phyloP scores from a whole-genome alignment of 108 stramenopile species.

The Fragilaria crotonensis region DNA sequence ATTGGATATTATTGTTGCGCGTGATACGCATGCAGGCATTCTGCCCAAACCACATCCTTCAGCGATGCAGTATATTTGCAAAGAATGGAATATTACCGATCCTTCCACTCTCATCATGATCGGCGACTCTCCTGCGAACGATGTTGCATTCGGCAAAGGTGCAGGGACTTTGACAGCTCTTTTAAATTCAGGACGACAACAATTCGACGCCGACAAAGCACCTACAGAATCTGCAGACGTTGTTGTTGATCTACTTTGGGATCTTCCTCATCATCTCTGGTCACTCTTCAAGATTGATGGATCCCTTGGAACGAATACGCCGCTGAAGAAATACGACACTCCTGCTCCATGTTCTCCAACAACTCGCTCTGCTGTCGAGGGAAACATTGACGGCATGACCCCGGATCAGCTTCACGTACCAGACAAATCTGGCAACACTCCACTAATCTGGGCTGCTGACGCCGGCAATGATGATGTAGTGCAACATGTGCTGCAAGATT shows the following conservation, averaged over 20 bases:
- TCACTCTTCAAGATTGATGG: constrained; percentile 14
- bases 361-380: constrained; percentile 16
- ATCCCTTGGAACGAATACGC: constrained; percentile 11
- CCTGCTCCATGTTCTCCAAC: constrained; percentile 20
- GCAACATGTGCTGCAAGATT: constrained; percentile 2
- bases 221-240: constrained; percentile 12
- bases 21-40: constrained; percentile 17
- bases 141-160: constrained; percentile 33
- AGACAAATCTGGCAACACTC: constrained; percentile 30
- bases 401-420: constrained; percentile 9
- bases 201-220: not conserved
- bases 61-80: constrained; percentile 19
- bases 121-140: constrained; percentile 31
- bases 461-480: constrained; percentile 17
- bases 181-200: constrained; percentile 1
- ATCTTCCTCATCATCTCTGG: constrained; percentile 15
- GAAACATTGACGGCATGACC: constrained; percentile 10
- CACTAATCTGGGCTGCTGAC: constrained; percentile 45
- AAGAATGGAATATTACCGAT: constrained; percentile 16
- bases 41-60: constrained; percentile 39
- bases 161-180: constrained; percentile 30
- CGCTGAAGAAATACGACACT: constrained; percentile 4
- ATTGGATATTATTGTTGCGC: constrained; percentile 16
- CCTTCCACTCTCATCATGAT: constrained; percentile 28
- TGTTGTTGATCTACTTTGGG: constrained; percentile 5